These are phyloP conservation scores for Brasenia schreberi DNA, from an alignment of 164 flowering plant species.

Conservation along the genomic window DNA sequence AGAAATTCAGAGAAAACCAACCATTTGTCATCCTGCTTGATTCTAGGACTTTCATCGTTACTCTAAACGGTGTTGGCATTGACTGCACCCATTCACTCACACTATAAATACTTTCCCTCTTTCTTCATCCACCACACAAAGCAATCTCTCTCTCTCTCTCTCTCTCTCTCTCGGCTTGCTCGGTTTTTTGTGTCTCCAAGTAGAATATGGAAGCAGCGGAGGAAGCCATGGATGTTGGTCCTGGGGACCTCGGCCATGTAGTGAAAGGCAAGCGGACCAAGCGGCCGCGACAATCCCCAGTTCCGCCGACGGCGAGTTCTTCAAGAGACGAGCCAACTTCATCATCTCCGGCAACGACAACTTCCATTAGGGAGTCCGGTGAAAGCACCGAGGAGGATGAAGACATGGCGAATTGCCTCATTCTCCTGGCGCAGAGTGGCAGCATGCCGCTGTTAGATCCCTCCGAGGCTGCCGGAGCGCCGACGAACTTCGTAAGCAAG, in stretches of 20 bases:
- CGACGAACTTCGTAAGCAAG: neutral
- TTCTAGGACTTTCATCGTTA: too few species aligned
- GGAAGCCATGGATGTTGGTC: conserved; percentile 7
- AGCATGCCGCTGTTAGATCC: neutral
- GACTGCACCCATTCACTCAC: too few species aligned
- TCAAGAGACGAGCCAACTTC: conserved; percentile 8
- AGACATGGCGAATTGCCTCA: conserved; percentile 52
- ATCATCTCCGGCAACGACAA: conserved; percentile 4
- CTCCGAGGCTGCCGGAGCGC: neutral
- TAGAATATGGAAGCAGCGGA: too few species aligned
- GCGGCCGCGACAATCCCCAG: conserved; percentile 24
- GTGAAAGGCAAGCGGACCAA: conserved; percentile 41
- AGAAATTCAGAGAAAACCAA: too few species aligned
- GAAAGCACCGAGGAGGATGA: conserved; percentile 32
- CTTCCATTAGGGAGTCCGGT: conserved; percentile 8
- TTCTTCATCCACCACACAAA: too few species aligned
- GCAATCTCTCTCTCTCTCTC: too few species aligned
- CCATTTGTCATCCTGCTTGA: too few species aligned
- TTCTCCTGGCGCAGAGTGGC: conserved; percentile 30
- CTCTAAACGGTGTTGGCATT: too few species aligned
- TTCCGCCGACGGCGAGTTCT: conserved; percentile 10
- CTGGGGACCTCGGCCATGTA: conserved; percentile 14
- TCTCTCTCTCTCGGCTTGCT: too few species aligned
- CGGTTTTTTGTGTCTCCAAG: too few species aligned
- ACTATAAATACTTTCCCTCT: too few species aligned